These are phyloP conservation scores for Albizia julibrissin DNA, from an alignment of 306 rosid species.

Conservation along the genomic window DNA sequence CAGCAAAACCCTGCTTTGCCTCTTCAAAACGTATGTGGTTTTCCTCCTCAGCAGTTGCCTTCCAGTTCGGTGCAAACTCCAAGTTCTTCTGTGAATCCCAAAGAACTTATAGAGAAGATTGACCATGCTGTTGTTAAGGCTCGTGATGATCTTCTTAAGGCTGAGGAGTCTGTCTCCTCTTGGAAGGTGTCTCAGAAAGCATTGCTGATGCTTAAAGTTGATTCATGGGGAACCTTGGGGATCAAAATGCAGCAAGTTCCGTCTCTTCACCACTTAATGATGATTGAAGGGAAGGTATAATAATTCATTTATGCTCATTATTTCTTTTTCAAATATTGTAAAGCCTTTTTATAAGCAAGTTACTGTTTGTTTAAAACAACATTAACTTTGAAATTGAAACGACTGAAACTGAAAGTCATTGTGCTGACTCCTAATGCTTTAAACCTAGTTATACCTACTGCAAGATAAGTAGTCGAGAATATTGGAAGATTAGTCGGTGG, in stretches of 20 bases:
- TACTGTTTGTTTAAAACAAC: neutral
- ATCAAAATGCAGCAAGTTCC: conserved; percentile 79
- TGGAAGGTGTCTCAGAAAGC: conserved; percentile 75
- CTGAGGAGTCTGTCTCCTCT: conserved; percentile 60
- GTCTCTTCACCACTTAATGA: conserved; percentile 55
- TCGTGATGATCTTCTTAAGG: conserved; percentile 42
- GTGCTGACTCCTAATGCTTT: neutral
- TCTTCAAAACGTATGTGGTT: neutral
- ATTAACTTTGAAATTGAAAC: neutral
- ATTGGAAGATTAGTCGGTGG: conserved; percentile 25
- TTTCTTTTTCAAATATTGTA: neutral
- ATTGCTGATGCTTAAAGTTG: conserved; percentile 54
- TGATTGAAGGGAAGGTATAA: conserved; percentile 75
- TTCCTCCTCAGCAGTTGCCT: neutral
- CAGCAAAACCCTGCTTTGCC: conserved; percentile 28
- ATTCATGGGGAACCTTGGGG: conserved; percentile 65
- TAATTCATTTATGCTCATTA: neutral
- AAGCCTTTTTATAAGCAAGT: neutral
- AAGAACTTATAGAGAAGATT: conserved; percentile 33
- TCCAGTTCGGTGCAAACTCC: conserved; percentile 15
- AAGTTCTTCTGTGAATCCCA: conserved; percentile 23
- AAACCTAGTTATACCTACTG: neutral
- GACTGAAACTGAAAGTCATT: conserved; percentile 1
- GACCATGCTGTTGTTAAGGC: conserved; percentile 54
- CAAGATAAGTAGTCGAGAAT: neutral